These are phyloP conservation scores for Rutstroemia sp. DNA, from an alignment of 2,329 filamentous ascomycete species.

Conservation along the genomic window DNA sequence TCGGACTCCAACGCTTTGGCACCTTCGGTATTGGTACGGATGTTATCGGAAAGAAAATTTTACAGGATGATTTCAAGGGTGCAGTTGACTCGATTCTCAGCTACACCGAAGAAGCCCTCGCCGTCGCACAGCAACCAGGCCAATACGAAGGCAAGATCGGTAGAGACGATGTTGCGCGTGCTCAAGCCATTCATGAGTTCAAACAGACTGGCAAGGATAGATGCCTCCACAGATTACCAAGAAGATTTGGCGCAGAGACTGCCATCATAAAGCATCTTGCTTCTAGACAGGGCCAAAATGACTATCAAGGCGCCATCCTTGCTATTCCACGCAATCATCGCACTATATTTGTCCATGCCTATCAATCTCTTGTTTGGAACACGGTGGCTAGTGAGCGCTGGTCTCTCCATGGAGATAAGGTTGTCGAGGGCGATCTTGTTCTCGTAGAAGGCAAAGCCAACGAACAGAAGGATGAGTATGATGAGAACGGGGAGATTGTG, in stretches of 20 bases:
- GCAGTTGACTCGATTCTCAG: slow-evolving; percentile 72
- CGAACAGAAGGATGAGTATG: slow-evolving; percentile 25
- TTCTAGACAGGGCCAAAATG: slow-evolving; percentile 37
- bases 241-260: slow-evolving; percentile 73
- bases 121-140: slow-evolving; percentile 42
- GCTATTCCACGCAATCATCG: slow-evolving; percentile 75
- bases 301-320: slow-evolving; percentile 76
- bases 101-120: slow-evolving; percentile 58
- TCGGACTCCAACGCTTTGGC: slow-evolving; percentile 93
- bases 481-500: slow-evolving; percentile 33
- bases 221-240: slow-evolving; percentile 59
- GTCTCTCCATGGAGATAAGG: slow-evolving; percentile 62
- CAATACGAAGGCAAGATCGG: slow-evolving; percentile 44
- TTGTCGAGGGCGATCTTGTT: slow-evolving; percentile 74
- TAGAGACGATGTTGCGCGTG: slow-evolving; percentile 71
- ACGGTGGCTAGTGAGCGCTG: slow-evolving; percentile 73
- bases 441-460: slow-evolving; percentile 20
- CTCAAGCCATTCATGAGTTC: slow-evolving; percentile 72
- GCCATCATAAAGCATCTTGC: slow-evolving; percentile 71
- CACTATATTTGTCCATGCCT: slow-evolving; percentile 94
- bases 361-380: slow-evolving; percentile 95
- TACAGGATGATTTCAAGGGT: slow-evolving; percentile 72
- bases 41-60: slow-evolving; percentile 73
- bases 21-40: slow-evolving; percentile 83
- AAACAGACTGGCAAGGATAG: slow-evolving; percentile 49